Percentiles rank a stretch among this genome's conserved stretches.
Evolutionary conservation across 1,139 yeast genomes (phyloP).

Genomic region (Candida sanyaensis): DNA sequence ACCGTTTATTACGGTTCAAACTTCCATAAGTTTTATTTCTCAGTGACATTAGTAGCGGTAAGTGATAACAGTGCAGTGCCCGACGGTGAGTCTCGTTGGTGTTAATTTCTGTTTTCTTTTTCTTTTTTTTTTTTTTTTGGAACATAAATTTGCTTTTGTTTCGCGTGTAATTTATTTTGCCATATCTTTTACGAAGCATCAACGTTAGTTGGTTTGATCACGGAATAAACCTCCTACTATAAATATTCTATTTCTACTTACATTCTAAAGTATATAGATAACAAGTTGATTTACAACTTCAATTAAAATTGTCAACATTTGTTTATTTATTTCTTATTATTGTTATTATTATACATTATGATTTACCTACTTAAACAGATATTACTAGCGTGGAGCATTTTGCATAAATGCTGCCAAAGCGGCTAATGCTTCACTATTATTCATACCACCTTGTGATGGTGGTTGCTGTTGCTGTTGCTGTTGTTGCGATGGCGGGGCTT

Average conservation of each 20-base stretch:
- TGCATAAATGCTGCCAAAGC: conserved; percentile 16
- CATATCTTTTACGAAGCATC: too few species aligned
- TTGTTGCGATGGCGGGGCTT: conserved; percentile 16
- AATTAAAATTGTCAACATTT: background rate
- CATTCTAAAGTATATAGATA: too few species aligned
- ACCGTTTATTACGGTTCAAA: background rate
- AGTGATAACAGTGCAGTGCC: background rate
- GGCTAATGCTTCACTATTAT: conserved; percentile 8
- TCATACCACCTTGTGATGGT: conserved; percentile 8
- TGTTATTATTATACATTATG: background rate
- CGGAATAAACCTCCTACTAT: too few species aligned
- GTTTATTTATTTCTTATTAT: background rate
- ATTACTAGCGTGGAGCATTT: conserved; percentile 19
- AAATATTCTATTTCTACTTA: too few species aligned
- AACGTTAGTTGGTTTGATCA: too few species aligned
- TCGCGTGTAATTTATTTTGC: too few species aligned
- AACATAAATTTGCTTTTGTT: too few species aligned
- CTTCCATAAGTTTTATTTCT: background rate
- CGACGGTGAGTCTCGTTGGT: background rate
- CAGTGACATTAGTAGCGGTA: background rate
- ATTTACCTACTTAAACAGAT: background rate
- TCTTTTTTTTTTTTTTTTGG: background rate
- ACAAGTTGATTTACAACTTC: too few species aligned
- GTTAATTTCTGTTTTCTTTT: background rate
- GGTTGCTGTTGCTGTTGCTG: conserved; percentile 15